Evolutionary conservation across 1,284 basidiomycete species (phyloP), one percentile per base, ranked within the genome.

Genomic region (Inonotus obliquus): DNA sequence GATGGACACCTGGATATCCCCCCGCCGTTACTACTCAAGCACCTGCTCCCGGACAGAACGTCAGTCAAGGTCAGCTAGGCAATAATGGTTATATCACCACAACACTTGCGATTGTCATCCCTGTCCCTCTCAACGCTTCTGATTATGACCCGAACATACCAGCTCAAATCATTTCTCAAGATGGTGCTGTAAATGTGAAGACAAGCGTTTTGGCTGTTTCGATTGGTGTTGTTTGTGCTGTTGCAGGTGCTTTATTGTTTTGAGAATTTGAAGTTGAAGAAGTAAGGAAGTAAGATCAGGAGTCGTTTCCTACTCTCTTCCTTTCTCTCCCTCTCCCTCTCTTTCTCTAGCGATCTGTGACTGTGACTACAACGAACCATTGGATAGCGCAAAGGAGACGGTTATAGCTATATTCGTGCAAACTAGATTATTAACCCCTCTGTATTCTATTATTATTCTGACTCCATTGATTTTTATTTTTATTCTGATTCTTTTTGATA

Each of bases 1-100:
- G 41, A 44, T 44, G 41, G 41, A 44, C 41, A 44, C 27, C 41
- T 1, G 25, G 27, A 4, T 29, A 17, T 25, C 17, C 47, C 19
- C 21, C 11, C 29, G 27, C 32, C 21, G 13, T 1, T 21, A 25
- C 10, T 25, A 29, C 14, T 19, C 10, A 17, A 21, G 19, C 41
- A 7, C 19, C 41, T 60, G 38, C 35, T 51, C 10, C 9, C 9
- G 10, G 49, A 1, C 14, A 51, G 21, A 25, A n/a, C 23, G 23
- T 25, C 25, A 13, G 38, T 37, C 44, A 45, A 29, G 35, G 51
- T 48, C 25, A 25, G 1, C 35, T 48, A 5, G 37, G 37, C 35
- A 54, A 49, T 21, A 41, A 44, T 25, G 58, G 32, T 13, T 60
- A 60, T 37, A 44, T 60, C 39, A 60, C 58, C 44, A 61, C 54